Evolutionary conservation across 1,284 basidiomycete species (phyloP), one percentile per base, ranked within the genome.

Genomic region (Taiwanofungus camphoratus): DNA sequence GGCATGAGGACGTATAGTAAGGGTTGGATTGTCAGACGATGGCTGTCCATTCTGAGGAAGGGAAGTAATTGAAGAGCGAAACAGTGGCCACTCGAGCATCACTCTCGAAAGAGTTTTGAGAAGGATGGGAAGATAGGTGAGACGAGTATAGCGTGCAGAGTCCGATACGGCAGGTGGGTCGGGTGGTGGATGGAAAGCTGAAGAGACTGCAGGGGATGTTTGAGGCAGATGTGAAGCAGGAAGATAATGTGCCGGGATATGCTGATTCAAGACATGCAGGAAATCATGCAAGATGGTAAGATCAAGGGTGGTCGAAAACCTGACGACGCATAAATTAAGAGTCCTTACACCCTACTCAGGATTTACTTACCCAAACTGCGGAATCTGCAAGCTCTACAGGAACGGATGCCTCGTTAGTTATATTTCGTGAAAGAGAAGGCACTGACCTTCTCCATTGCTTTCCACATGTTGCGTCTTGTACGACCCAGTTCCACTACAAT

Each of bases 81-180:
- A 81, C 39, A 93, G 67, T 0, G 89, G 87, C 81, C 89, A 88
- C 60, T 91, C 84, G 52, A 78, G 68, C 81, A 94, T 82, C 0
- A 91, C 78, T 49, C 78, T 75, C 0, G 85, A 76, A 36, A 96
- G 79, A 0, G 86, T 85, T 63, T 97, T 97, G 55, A 96, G 70
- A 8, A 96, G 74, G 55, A 95, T 71, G 3, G 89, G 90, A 19
- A 96, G 79, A 60, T 91, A 83, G 0, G 91, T 94, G 26, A 95
- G 63, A 36, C 77, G 77, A 23, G 73, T 66, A 63, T 75, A 87
- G 34, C 75, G 74, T 19, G 70, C 70, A 2, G 70, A 63, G 8
- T 69, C 62, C 3, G 75, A 68, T 3, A 76, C 59, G 4, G 57
- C 45, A 4, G 68, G 63, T 2, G 64, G 65, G 1, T 53, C 30